Evolutionary conservation across 371 early-diverging fungal species (phyloP), one percentile per base, ranked within the genome.

Genomic region (Fennellomyces sp.): DNA sequence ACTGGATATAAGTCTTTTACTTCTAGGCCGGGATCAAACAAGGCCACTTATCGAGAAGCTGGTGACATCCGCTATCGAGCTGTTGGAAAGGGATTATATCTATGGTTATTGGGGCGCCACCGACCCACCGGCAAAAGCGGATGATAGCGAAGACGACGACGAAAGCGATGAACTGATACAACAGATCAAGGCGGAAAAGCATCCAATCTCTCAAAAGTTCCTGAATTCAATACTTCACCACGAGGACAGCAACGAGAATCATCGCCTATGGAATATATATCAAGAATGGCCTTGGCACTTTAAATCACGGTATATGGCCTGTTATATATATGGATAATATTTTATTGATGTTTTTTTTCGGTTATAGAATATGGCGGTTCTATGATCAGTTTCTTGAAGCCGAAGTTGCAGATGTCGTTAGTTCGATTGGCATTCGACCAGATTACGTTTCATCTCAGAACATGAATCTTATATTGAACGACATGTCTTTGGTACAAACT

Each of bases 251-350:
- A 15, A 17, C 5, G 31, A 23, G 15, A 30, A 50, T 28, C 26
- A 23, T 19, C 30, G 29, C 6, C n/a, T 50, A 15, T 54, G 55
- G 55, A 17, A 23, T n/a, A 12, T 54, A 10, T 54, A 54, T 54
- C 13, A 36, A 13, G 2, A 28, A n/a, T 54, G 55, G 55, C 39
- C 55, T 3, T n/a, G 29, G 36, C 35, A 54, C 39, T 3, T 54
- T 27, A 54, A 54, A 23, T 17, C 35, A 21, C n/a, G 39, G 55
- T 36, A 54, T n/a, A 50, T 2, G 38, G 28, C 12, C 6, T 33
- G 6, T 6, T 33, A 33, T 33, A 13, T 8, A 33, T 33, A 33
- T 13, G 6, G 6, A 33, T 33, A 33, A 33, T 8, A 8, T 33
- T 33, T 6, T 33, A 33, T 33, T 33, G 35, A 33, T 21, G 23